Evolutionary conservation across 345 rosid genomes (phyloP).

Genomic region (Dipteronia sinensis): DNA sequence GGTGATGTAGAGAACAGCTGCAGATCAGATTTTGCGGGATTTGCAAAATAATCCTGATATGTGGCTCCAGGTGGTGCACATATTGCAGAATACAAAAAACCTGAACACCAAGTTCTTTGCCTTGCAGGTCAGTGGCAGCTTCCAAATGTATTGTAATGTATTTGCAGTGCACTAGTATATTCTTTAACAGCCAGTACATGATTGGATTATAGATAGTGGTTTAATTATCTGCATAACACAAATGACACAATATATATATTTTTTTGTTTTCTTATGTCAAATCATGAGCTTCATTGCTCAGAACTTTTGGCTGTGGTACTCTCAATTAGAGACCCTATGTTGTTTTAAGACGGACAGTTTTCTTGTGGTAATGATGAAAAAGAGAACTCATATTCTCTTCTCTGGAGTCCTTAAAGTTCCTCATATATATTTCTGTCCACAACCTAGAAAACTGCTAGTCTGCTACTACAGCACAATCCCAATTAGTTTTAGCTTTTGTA

Average conservation of each 20-base stretch:
- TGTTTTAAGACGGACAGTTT: neutral
- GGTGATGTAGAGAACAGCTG: slow-evolving; percentile 77
- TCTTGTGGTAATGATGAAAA: neutral
- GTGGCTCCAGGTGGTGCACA: slow-evolving; percentile 99
- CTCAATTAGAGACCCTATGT: neutral
- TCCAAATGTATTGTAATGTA: neutral
- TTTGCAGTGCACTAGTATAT: neutral
- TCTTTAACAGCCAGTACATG: neutral
- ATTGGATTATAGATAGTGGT: neutral
- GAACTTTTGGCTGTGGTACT: neutral
- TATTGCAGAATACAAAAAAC: slow-evolving; percentile 77
- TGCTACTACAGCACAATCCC: too few relatives aligned
- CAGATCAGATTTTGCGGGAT: slow-evolving; percentile 95
- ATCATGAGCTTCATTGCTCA: neutral
- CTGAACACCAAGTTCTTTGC: slow-evolving; percentile 96
- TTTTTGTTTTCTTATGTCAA: neutral
- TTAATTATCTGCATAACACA: neutral
- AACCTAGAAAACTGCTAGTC: too few relatives aligned
- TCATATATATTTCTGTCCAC: too few relatives aligned
- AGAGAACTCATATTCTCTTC: too few relatives aligned
- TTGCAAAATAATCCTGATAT: slow-evolving; percentile 92
- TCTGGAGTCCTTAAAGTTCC: too few relatives aligned
- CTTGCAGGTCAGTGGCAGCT: slow-evolving; percentile 63
- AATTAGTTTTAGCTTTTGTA: too few relatives aligned
- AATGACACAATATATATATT: neutral